Conservation (phyloP, 768 basidiomycete species). For the Hysterangium stoloniferum region DNA sequence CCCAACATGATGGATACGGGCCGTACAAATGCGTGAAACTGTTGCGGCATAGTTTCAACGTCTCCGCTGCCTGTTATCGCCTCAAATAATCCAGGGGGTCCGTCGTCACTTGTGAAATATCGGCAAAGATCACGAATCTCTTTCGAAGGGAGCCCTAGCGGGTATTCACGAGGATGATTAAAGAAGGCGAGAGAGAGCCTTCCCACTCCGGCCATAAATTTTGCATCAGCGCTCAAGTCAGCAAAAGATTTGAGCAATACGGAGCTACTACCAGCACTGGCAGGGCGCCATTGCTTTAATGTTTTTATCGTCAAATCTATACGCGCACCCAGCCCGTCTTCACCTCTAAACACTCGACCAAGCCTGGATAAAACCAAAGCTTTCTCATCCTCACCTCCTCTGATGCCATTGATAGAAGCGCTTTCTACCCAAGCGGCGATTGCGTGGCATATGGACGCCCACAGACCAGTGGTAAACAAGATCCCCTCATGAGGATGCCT, state of each 20-base stretch:
- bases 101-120: not conserved
- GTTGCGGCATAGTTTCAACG: conserved; percentile 17
- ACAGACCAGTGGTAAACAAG: conserved; percentile 13
- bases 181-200: not conserved
- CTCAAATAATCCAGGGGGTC: not conserved
- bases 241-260: not conserved
- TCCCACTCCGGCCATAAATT: not conserved
- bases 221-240: not conserved
- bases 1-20: conserved; percentile 48
- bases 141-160: not conserved
- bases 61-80: not conserved
- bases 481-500: not conserved
- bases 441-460: conserved; percentile 40
- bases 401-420: conserved; percentile 58
- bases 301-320: too few species aligned
- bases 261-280: not conserved
- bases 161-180: not conserved
- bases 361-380: conserved; percentile 17
- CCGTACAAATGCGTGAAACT: conserved; percentile 34
- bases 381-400: conserved; percentile 60
- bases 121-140: not conserved
- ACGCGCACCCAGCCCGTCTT: too few species aligned
- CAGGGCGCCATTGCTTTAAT: too few species aligned
- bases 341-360: not conserved
- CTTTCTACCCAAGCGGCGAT: conserved; percentile 73